Evolutionary conservation across 129 eudicot species (phyloP), one percentile per base, ranked within the genome.

Genomic region (Gnaphalium uliginosum): DNA sequence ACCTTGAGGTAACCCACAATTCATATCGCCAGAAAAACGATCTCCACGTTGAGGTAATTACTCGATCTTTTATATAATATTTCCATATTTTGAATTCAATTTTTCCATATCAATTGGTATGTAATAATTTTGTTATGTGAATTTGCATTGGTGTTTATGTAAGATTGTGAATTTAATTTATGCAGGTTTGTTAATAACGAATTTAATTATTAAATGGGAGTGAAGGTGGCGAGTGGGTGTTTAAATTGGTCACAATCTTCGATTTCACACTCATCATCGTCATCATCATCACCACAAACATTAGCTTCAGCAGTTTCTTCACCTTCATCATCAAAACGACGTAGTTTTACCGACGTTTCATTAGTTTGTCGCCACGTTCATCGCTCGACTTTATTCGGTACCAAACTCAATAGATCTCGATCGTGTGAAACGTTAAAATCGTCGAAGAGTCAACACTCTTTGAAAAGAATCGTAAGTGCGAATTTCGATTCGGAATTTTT

Each of bases 401-500:
- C 75, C 6, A 87, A 81, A 43, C 87, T 88, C 17, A 57, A 19
- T 63, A 78, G 92, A 76, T 76, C 89, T 71, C 79, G 81, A 11
- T 90, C 93, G 5, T 82, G 75, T 21, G 91, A 88, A 53, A 58
- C 18, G 74, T 74, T 11, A 77, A 76, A 39, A 35, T 79, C 6
- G 70, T 41, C 83, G 2, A 66, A 4, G 22, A 10, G 21, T 8
- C 39, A 64, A 35, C 54, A 73, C 6, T 54, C 81, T 1, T 77
- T 84, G 65, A 77, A 74, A 72, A 46, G 91, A 53, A 79, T 85
- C 19, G 80, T 77, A 21, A 86, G 89, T 64, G 91, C 91, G 8
- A 88, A 82, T 37, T 82, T 90, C 63, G 92, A 82, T 83, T 83
- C 83, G 15, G 96, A 87, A 18, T 90, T 90, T 73, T 80, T 88